Conservation (phyloP, 139 green algal genomes). For the Nannochloris sp. region DNA sequence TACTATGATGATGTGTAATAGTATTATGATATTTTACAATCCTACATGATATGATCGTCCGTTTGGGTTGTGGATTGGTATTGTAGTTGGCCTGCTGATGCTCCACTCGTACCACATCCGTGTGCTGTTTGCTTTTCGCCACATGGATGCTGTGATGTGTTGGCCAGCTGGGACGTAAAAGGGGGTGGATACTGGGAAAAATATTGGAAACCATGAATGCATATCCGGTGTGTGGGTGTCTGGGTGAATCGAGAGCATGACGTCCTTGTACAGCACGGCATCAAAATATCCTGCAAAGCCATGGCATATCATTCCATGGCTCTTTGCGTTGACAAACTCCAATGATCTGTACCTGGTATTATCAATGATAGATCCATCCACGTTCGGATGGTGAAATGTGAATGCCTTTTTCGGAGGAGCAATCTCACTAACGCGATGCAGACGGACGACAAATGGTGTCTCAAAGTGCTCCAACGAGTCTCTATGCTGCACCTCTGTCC, state of each 20-base stretch:
- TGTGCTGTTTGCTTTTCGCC: constrained; percentile 60
- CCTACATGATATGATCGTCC: constrained; percentile 75
- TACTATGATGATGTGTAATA: neutral
- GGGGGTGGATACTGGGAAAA: constrained; percentile 76
- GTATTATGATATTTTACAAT: constrained; percentile 23
- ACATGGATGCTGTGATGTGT: constrained; percentile 68
- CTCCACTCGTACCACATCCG: constrained; percentile 95
- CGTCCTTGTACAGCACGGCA: constrained; percentile 72
- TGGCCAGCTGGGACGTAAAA: constrained; percentile 21
- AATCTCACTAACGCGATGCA: constrained; percentile 50
- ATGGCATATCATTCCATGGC: constrained; percentile 48
- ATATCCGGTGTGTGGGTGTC: constrained; percentile 83
- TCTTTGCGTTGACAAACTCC: neutral
- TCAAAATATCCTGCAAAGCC: constrained; percentile 98
- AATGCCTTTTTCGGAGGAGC: constrained; percentile 57
- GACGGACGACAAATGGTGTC: constrained; percentile 91
- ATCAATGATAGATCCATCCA: constrained; percentile 41
- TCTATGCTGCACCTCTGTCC: constrained; percentile 55
- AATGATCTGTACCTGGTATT: constrained; percentile 46
- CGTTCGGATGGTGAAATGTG: constrained; percentile 84
- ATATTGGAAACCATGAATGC: constrained; percentile 95
- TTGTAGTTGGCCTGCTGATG: constrained; percentile 11
- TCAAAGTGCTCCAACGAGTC: constrained; percentile 85
- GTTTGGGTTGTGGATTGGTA: constrained; percentile 67
- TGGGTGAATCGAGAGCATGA: constrained; percentile 83